Percentiles rank a stretch among this genome's conserved stretches.
Evolutionary conservation across 108 stramenopile genomes (phyloP).

Genomic region (Stephanodiscus triporus): DNA sequence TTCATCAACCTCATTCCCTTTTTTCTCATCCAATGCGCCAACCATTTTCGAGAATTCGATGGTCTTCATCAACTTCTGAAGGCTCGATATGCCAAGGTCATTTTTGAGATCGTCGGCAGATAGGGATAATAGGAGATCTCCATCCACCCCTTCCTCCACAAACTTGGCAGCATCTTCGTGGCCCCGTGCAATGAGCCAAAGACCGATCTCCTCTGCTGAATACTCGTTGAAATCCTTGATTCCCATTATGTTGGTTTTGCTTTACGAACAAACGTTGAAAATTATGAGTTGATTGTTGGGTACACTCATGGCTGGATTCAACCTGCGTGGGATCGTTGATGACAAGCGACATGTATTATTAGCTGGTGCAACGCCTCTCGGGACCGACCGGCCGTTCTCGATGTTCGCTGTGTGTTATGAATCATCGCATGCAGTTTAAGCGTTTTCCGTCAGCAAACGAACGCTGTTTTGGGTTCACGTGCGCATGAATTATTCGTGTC

Average conservation of each 20-base stretch:
- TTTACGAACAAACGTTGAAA: no score
- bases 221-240: slow-evolving; percentile 42
- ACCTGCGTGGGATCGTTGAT: no score
- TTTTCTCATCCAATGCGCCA: slow-evolving; percentile 3
- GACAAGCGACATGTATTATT: no score
- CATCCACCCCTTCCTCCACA: slow-evolving; percentile 39
- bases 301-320: no score
- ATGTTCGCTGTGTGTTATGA: no score
- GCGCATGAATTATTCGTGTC: no score
- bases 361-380: no score
- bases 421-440: no score
- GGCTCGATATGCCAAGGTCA: slow-evolving; percentile 38
- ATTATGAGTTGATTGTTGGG: no score
- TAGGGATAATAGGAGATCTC: slow-evolving; percentile 37
- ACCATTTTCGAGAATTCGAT: slow-evolving; percentile 29
- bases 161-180: slow-evolving; percentile 37
- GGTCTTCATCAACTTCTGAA: slow-evolving; percentile 46
- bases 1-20: slow-evolving; percentile 20
- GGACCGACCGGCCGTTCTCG: no score
- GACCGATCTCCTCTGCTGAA: slow-evolving; percentile 43
- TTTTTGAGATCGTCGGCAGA: slow-evolving; percentile 37
- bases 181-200: slow-evolving; percentile 39
- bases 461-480: no score
- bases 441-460: no score
- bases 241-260: slow-evolving; percentile 29